These are phyloP conservation scores for Hordeum pubiflorum DNA, from an alignment of 202 grass and related monocot genomes.

Conservation along the genomic window DNA sequence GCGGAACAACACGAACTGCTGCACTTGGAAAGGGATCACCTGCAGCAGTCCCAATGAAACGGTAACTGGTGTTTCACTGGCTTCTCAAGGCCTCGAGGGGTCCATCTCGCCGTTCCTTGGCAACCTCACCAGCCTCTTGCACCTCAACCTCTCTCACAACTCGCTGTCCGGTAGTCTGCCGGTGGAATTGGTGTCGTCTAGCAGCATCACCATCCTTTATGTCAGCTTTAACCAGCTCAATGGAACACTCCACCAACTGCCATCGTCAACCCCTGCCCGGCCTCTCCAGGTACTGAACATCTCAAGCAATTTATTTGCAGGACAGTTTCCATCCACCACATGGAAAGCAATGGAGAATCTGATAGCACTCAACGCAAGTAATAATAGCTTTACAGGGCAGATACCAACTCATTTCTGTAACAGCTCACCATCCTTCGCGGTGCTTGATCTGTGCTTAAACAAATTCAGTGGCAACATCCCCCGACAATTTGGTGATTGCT, in stretches of 20 bases:
- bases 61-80: no score
- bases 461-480: not conserved
- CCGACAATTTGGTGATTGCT: not conserved
- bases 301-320: not conserved
- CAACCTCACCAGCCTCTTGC: no score
- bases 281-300: not conserved
- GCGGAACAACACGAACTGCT: no score
- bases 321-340: not conserved
- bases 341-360: not conserved
- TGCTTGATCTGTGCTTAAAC: not conserved
- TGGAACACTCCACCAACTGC: not conserved
- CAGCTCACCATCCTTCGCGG: not conserved
- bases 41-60: no score
- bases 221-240: not conserved
- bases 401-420: not conserved
- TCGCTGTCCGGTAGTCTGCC: not conserved
- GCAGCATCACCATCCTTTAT: not conserved
- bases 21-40: no score
- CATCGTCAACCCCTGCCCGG: not conserved
- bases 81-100: no score
- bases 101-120: no score
- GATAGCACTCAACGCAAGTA: not conserved
- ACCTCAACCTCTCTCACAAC: not conserved
- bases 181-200: accelerated
- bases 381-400: not conserved